phyloP scores from a whole-genome alignment of 768 basidiomycete species.

The Brasilioporus rufonigricans region DNA sequence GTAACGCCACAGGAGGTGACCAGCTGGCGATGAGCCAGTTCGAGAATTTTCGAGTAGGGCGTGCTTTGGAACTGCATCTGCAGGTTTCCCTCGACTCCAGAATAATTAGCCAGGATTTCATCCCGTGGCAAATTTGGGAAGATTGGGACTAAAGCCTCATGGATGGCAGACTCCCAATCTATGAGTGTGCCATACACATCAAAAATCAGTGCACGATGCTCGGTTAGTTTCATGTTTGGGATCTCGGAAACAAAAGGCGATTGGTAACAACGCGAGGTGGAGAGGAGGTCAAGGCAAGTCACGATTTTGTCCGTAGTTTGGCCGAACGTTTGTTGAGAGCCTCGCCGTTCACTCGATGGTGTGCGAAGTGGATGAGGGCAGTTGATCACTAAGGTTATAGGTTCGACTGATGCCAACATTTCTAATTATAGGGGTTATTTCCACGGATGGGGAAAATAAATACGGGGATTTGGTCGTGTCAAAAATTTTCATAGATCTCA shows the following conservation, averaged over 20 bases:
- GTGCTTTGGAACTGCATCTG: constrained; percentile 56
- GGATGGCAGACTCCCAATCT: constrained; percentile 75
- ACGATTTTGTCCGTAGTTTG: background rate
- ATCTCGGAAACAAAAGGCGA: constrained; percentile 9
- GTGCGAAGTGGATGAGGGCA: no score
- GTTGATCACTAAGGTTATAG: no score
- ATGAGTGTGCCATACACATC: constrained; percentile 78
- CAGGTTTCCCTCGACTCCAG: constrained; percentile 52
- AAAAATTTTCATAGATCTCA: no score
- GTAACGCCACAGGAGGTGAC: constrained; percentile 34
- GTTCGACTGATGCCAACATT: no score
- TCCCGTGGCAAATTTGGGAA: constrained; percentile 18
- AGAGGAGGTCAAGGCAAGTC: background rate
- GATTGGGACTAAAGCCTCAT: constrained; percentile 40
- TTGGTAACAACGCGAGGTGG: constrained; percentile 7
- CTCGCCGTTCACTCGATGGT: background rate
- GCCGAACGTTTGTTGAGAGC: background rate
- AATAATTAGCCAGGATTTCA: constrained; percentile 52
- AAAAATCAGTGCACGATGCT: constrained; percentile 51
- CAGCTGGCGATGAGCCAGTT: constrained; percentile 36
- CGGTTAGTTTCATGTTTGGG: constrained; percentile 12
- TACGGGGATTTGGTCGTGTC: no score
- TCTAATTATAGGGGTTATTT: no score
- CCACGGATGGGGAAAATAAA: no score
- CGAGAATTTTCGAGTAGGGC: constrained; percentile 62